Evolutionary conservation across 257 asterid species (phyloP), one percentile per base, ranked within the genome.

Genomic region (Petunia axillaris): DNA sequence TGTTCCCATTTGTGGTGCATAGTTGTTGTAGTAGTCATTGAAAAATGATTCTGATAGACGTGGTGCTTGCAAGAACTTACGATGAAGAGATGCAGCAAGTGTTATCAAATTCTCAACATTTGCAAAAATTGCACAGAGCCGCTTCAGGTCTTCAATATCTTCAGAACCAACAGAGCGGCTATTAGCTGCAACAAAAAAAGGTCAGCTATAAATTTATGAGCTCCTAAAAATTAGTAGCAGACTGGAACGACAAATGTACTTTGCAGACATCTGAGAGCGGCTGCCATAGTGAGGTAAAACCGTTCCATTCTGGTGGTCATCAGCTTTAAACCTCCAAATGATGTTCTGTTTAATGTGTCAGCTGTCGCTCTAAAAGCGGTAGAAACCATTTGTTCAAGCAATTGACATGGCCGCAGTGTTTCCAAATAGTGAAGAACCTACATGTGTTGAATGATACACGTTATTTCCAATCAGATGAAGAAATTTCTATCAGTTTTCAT

Each of bases 361-460:
- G 97, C 94, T 58, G 98, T 90, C 38, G 98, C 97, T 83, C 91
- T 87, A 83, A 92, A 92, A 85, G 98, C 93, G 77, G 98, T 84
- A 83, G 93, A 91, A 57, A 96, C 88, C 97, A 96, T 91, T 88
- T 96, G 94, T 81, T 84, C 97, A 88, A 96, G 91, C 85, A 96
- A 84, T 58, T 89, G 91, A 80, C 81, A 85, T 16, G 98, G 89
- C 37, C 55, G 55, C 55, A 50, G 55, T 9, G 55, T 50, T 50
- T 50, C 55, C 55, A 50, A 50, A 50, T 92, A 93, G 88, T 95
- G 98, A 82, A 95, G 97, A 88, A 85, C 95, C 98, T 71, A 25
- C 25, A 25, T 25, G 25, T 25, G 25, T 25, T 25, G 25, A 25
- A 25, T 25, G 25, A 25, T 25, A 25, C 25, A 25, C 25, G 25